Base-by-base conservation (phyloP, 2,329 filamentous ascomycete genomes). In the Fusarium sp. region DNA sequence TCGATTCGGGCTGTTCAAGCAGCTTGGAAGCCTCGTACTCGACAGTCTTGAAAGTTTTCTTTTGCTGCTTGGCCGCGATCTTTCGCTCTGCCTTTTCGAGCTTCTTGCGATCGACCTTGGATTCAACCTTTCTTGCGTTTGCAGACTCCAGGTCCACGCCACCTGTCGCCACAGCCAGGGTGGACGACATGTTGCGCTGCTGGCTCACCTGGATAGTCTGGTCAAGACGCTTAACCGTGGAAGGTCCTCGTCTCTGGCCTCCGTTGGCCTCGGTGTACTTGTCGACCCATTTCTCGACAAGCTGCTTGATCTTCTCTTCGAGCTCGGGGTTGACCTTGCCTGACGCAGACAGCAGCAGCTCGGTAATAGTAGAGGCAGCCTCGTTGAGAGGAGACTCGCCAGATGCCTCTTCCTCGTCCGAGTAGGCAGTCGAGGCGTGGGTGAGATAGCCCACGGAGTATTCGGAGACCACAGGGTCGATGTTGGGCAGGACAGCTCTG, bases 81-180 rank as follows among this genome's bases (percentile, higher is more conserved):
- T 99, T 99, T 72, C 93, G 88, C 83, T 99, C 96, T 2, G 96
- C 96, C 84, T 99, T 99, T 81, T 99, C 96, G 20, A 99, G 90
- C 87, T 99, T 99, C 91, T 98, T 99, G 78, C 91, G 91, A 82
- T 99, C 96, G 65, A 99, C 96, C 79, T 95, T 94, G 75, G 95
- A 98, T 83, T 99, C 96, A 61, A 99, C 93, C 83, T 98, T 98
- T 75, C 95, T 89, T 39, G 89, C 87, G 78, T 97, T 97, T 77
- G 95, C 94, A 58, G 95, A 97, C 81, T 99, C 96, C 26, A 99
- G 87, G 77, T 99, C 96, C 39, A 99, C 94, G 63, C 87, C 91
- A 57, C 90, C 93, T 54, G 91, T 92, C 9, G 95, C 89, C 51
- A 99, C 90, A 22, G 94, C 95, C 72, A 99, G 83, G 4, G 96